phyloP scores from a whole-genome alignment of 164 flowering plant species.

The Magnolia changhungtana region DNA sequence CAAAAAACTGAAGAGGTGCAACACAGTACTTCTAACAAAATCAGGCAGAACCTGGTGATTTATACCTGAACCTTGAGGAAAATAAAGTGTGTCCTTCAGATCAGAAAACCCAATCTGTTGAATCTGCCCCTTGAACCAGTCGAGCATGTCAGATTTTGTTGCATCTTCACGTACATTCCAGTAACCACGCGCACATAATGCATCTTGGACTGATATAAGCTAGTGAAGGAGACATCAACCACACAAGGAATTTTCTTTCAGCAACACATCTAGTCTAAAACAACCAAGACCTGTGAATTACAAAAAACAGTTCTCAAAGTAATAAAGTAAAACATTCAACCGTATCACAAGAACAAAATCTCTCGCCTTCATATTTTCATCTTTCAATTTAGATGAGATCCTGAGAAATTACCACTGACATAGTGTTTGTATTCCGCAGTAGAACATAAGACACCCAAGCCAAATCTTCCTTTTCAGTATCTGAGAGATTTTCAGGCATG shows the following conservation, averaged over 20 bases:
- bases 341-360: background rate
- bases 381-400: background rate
- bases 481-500: slow-evolving; percentile 57
- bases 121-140: slow-evolving; percentile 59
- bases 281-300: background rate
- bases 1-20: background rate
- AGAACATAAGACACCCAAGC: slow-evolving; percentile 88
- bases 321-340: background rate
- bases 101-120: slow-evolving; percentile 50
- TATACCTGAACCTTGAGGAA: slow-evolving; percentile 58
- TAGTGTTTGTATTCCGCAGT: slow-evolving; percentile 72
- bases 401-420: slow-evolving; percentile 53
- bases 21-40: background rate
- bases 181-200: slow-evolving; percentile 81
- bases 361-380: background rate
- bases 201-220: slow-evolving; percentile 50
- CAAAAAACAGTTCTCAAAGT: background rate
- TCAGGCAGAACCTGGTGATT: background rate
- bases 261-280: background rate
- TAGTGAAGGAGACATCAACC: slow-evolving; percentile 16
- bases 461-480: slow-evolving; percentile 55
- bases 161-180: slow-evolving; percentile 57
- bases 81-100: slow-evolving; percentile 64
- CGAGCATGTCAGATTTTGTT: slow-evolving; percentile 37
- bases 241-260: background rate